Conservation (phyloP, 805 yeast species). For the Phaffomyces thermotolerans region DNA sequence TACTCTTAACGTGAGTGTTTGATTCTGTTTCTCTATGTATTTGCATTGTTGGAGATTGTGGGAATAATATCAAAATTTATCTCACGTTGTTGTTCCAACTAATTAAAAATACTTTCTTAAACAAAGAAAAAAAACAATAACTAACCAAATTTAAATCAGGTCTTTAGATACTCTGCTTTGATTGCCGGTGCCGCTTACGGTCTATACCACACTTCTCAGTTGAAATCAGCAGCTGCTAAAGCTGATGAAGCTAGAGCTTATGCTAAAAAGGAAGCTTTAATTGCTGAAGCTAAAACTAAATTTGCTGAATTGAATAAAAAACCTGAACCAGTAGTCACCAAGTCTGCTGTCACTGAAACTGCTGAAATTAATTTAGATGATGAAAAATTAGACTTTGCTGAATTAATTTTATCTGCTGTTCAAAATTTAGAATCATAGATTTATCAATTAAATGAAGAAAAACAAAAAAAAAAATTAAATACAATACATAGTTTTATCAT, state of each 20-base stretch:
- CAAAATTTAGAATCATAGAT: slow-evolving; percentile 37
- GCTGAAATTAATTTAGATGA: slow-evolving; percentile 70
- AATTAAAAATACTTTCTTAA: no score
- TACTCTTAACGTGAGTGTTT: slow-evolving; percentile 38
- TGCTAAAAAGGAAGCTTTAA: slow-evolving; percentile 63
- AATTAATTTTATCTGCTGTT: slow-evolving; percentile 58
- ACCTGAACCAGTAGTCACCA: slow-evolving; percentile 29
- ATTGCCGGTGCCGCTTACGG: slow-evolving; percentile 89
- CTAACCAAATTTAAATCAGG: slow-evolving; percentile 32
- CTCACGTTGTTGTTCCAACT: no score
- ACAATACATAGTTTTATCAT: not conserved
- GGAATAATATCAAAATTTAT: not conserved
- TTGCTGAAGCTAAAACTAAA: slow-evolving; percentile 84
- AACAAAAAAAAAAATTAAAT: not conserved
- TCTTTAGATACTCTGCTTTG: slow-evolving; percentile 87
- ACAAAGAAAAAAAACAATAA: no score
- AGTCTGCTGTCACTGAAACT: slow-evolving; percentile 25
- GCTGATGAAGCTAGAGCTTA: slow-evolving; percentile 52
- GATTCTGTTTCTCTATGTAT: not conserved
- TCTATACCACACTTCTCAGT: slow-evolving; percentile 68
- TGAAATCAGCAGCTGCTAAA: slow-evolving; percentile 53
- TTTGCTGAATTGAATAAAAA: slow-evolving; percentile 59
- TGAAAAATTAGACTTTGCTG: slow-evolving; percentile 82
- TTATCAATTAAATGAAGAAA: no score
- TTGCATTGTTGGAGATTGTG: not conserved